Base-by-base conservation (phyloP, 768 basidiomycete species). In the Calocybe cyanea region DNA sequence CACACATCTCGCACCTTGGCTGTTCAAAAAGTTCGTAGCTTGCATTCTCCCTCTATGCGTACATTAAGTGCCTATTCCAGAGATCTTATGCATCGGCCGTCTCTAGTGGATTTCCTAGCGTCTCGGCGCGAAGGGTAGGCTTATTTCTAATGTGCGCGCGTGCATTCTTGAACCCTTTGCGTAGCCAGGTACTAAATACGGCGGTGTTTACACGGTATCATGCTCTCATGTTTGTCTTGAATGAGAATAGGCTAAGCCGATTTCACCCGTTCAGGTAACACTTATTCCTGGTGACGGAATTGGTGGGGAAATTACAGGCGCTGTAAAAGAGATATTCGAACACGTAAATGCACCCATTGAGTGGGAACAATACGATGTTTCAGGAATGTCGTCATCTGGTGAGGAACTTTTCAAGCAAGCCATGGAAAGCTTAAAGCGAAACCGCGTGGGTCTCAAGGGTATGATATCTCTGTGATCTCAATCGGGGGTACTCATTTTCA, bases 361-460 rank as follows among this genome's bases (percentile, higher is more conserved):
- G 64, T 96, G 92, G 90, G 94, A 97, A 61, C 93, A 97, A 65
- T 97, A 94, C 71, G 81, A 97, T 61, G 93, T 99, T 53, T 95
- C 93, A 32, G 96, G 96, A 48, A 83, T 94, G 77, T 95, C 94
- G 30, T 89, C 88, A 31, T 76, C 88, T 38, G 93, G 93, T 55
- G 96, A 97, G 65, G 88, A 83, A 38, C 81, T 97, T 57, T 98
- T 99, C 80, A 92, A 87, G 68, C 83, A 91, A 72, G 93, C 95
- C 49, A 93, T 98, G 92, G 94, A 98, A 65, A 92, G 88, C 63
- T 73, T 99, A 73, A 90, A 92, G 73, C 81, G 95, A 55, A 98
- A 98, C 78, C 81, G 91, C 63, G 96, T 99, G 43, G 96, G 96
- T 51, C 80, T 99, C 57, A 99, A 99, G 76, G 96, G 95, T 93